A percentile compares a stretch with the other conserved stretches of the same genome.
Evolutionary conservation across 306 rosid species (phyloP).

Genomic region (Sicyos baderoa): DNA sequence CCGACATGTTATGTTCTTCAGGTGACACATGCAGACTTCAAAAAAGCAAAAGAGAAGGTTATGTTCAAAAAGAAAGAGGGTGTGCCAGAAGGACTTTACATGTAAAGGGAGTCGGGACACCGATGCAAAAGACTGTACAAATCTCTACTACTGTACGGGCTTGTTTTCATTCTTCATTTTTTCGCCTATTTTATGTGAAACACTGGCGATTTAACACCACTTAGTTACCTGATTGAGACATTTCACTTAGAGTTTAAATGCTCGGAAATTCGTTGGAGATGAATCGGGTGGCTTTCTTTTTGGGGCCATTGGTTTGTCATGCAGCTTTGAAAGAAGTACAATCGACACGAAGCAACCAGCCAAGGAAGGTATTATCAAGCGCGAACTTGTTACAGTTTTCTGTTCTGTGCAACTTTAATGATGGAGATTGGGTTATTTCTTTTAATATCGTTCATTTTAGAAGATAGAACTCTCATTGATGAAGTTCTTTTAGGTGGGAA

Average conservation of each 20-base stretch:
- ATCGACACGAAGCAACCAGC: too few relatives aligned
- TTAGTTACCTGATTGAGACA: neutral
- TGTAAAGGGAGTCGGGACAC: constrained; percentile 43
- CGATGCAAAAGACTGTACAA: too few relatives aligned
- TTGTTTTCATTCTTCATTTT: constrained; percentile 26
- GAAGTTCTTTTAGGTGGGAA: too few relatives aligned
- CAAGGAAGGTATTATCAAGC: neutral
- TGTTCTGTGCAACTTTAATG: neutral
- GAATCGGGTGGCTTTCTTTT: neutral
- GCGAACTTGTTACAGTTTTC: neutral
- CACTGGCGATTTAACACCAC: neutral
- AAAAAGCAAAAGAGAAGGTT: constrained; percentile 97
- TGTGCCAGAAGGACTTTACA: constrained; percentile 92
- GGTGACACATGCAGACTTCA: constrained; percentile 83
- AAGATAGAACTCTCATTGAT: too few relatives aligned
- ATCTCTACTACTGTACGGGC: too few relatives aligned
- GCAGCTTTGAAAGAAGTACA: neutral
- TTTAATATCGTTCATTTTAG: too few relatives aligned
- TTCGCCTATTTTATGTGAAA: neutral
- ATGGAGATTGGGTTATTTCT: neutral
- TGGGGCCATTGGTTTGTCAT: neutral
- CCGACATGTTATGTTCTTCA: constrained; percentile 28
- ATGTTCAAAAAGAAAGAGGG: constrained; percentile 99
- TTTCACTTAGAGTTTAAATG: neutral
- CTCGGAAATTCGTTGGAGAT: neutral